A percentile compares a stretch with the other conserved stretches of the same genome.
These are phyloP conservation scores for Starmerella apicola DNA, from an alignment of 805 yeast genomes.

Conservation along the genomic window DNA sequence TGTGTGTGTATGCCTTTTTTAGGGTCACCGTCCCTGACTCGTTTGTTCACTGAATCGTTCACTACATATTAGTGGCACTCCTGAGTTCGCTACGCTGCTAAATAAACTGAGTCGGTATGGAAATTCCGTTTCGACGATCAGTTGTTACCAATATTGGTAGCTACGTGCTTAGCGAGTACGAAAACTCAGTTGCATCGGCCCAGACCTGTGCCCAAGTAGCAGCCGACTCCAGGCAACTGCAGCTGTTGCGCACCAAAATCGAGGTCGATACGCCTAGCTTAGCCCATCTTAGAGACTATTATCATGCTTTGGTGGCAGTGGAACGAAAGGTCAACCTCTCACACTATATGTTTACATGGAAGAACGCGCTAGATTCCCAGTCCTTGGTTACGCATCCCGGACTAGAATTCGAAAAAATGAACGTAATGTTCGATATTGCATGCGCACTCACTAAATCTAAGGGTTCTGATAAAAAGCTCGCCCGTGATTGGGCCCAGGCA, in stretches of 20 bases:
- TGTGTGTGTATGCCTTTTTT: too few species aligned
- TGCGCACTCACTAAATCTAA: constrained; percentile 42
- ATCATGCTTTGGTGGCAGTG: neutral
- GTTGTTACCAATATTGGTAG: neutral
- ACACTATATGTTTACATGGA: constrained; percentile 39
- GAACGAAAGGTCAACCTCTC: neutral
- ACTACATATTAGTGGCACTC: too few species aligned
- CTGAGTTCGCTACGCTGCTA: too few species aligned
- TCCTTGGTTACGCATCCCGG: constrained; percentile 37
- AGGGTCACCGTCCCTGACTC: too few species aligned
- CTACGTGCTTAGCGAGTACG: neutral
- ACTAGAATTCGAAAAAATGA: constrained; percentile 46
- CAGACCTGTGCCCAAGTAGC: neutral
- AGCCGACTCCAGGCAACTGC: neutral
- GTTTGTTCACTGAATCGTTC: too few species aligned
- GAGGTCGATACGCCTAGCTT: neutral
- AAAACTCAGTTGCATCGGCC: neutral
- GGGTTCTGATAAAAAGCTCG: constrained; percentile 35
- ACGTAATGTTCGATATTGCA: constrained; percentile 58
- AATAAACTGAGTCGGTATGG: too few species aligned
- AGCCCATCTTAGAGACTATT: neutral
- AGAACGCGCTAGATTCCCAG: constrained; percentile 48
- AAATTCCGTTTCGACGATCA: neutral
- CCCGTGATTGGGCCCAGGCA: constrained; percentile 15
- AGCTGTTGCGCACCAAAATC: neutral